Percentiles rank a stretch among this genome's conserved stretches.
phyloP scores from a whole-genome alignment of 179 eudicot genomes.

The Gypsophila paniculata region DNA sequence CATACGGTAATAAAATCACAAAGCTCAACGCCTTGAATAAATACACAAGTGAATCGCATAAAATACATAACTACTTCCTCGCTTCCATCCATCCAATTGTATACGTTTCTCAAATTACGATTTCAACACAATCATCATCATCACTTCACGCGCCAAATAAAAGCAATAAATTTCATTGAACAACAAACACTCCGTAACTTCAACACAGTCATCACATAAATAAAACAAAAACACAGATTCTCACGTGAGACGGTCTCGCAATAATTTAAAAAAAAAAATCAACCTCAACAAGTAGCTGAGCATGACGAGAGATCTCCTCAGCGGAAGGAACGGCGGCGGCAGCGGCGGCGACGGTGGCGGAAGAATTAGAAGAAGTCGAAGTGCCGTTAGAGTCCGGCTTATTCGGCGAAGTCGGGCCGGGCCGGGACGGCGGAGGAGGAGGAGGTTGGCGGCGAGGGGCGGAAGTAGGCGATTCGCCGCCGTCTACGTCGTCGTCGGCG shows the following conservation, averaged over 20 bases:
- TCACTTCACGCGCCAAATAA: too few relatives aligned
- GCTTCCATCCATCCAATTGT: too few relatives aligned
- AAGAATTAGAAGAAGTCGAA: constrained; percentile 25
- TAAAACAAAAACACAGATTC: not conserved
- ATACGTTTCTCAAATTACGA: too few relatives aligned
- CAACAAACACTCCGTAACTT: not conserved
- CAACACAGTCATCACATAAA: too few relatives aligned
- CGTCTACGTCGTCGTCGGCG: not conserved
- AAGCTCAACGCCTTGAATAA: too few relatives aligned
- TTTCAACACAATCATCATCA: too few relatives aligned
- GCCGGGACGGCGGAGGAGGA: not conserved
- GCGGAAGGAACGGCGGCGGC: constrained; percentile 28
- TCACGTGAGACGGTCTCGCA: too few relatives aligned
- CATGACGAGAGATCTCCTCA: constrained; percentile 69
- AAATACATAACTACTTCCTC: too few relatives aligned
- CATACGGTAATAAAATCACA: too few relatives aligned
- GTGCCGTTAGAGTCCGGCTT: constrained; percentile 33
- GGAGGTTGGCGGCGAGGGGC: not conserved
- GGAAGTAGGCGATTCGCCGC: not conserved
- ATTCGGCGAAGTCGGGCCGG: not conserved
- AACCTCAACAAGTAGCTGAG: constrained; percentile 87
- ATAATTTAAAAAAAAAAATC: too few relatives aligned
- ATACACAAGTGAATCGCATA: too few relatives aligned
- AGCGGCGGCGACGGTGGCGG: not conserved
- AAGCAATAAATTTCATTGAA: too few relatives aligned